phyloP scores from a whole-genome alignment of 2,329 filamentous ascomycete species.

The Aquanectria penicillioides region DNA sequence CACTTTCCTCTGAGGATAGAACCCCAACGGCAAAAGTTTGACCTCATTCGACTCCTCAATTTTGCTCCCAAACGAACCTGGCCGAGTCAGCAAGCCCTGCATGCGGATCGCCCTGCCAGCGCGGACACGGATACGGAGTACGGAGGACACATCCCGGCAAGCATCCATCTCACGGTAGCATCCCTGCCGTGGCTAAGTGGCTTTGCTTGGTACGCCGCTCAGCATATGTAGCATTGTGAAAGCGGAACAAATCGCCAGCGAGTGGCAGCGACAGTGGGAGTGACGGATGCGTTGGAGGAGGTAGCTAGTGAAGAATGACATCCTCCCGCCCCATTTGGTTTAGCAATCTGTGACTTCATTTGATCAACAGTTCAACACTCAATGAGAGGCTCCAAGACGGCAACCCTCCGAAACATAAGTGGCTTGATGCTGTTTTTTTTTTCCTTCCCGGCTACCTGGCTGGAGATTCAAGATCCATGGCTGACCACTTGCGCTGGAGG shows the following conservation, averaged over 20 bases:
- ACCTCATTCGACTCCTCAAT: slow-evolving; percentile 7
- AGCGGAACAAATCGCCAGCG: neutral
- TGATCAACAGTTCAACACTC: too few species aligned
- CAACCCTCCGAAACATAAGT: neutral
- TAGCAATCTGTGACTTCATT: neutral
- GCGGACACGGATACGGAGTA: neutral
- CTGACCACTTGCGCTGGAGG: neutral
- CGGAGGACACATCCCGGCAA: neutral
- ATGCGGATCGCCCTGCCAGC: slow-evolving; percentile 8
- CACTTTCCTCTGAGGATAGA: too few species aligned
- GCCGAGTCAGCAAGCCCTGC: neutral
- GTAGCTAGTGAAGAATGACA: neutral
- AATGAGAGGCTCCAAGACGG: too few species aligned
- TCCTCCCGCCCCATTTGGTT: neutral
- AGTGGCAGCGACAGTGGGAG: neutral
- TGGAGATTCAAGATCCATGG: slow-evolving; percentile 8
- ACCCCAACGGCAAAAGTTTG: neutral
- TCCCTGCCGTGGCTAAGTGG: neutral
- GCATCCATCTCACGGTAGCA: neutral
- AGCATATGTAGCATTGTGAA: neutral
- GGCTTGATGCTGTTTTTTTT: neutral
- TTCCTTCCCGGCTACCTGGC: neutral
- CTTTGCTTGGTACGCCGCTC: neutral
- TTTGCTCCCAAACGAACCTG: neutral
- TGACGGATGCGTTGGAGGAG: neutral